A percentile compares a stretch with the other conserved stretches of the same genome.
phyloP scores from a whole-genome alignment of 2,329 filamentous ascomycete species.

The Cordyceps militaris region DNA sequence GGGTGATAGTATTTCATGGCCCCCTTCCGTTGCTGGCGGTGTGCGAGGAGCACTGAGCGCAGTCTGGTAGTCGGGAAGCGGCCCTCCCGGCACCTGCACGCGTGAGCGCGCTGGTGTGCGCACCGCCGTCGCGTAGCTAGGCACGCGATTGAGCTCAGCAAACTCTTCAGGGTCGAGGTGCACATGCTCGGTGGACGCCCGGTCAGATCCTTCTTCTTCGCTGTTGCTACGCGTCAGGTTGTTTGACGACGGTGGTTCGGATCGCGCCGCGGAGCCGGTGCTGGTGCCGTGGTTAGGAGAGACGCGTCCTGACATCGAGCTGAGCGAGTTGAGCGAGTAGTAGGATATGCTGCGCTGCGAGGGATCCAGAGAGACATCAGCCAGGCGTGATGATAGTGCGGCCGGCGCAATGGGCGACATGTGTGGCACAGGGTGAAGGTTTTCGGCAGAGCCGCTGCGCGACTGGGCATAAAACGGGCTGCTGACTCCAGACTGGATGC shows the following conservation, averaged over 20 bases:
- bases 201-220: constrained; percentile 43
- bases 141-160: constrained; percentile 62
- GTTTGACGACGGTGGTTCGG: constrained; percentile 38
- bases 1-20: constrained; percentile 23
- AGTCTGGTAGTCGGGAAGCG: constrained; percentile 60
- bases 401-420: constrained; percentile 36
- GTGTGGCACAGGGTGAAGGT: constrained; percentile 50
- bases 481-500: constrained; percentile 59
- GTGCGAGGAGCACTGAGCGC: constrained; percentile 48
- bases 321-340: constrained; percentile 34
- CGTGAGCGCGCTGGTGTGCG: constrained; percentile 53
- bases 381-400: constrained; percentile 57
- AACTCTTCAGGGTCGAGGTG: constrained; percentile 54
- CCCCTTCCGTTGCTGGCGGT: constrained; percentile 31
- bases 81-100: constrained; percentile 39
- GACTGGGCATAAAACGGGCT: constrained; percentile 71
- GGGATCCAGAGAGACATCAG: constrained; percentile 55
- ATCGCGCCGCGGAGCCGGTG: constrained; percentile 24
- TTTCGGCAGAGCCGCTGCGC: constrained; percentile 72
- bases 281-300: constrained; percentile 30
- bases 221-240: constrained; percentile 48
- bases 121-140: constrained; percentile 70
- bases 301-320: constrained; percentile 36
- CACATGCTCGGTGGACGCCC: constrained; percentile 49
- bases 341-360: constrained; percentile 40